Base-by-base conservation (phyloP, 108 stramenopile genomes). In the Parietichytrium sp. region DNA sequence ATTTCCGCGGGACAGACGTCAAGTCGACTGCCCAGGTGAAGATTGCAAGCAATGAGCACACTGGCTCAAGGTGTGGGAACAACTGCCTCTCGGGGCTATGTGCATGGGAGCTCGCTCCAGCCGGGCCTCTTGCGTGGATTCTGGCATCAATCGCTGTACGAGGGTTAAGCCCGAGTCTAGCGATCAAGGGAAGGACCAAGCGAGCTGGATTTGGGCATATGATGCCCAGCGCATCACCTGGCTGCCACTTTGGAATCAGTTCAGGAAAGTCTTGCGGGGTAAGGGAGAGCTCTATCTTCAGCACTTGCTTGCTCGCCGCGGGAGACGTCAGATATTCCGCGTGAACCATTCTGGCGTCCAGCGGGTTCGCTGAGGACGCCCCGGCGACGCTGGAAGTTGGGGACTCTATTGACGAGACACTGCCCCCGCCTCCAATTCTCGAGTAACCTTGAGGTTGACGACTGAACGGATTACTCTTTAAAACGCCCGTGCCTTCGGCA, bases 151-250 rank as follows among this genome's bases (percentile, higher is more conserved):
- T 52, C 7, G 87, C 81, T 1, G 90, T 18, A 4, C 12, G 16
- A 27, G 25, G 72, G 7, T 52, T 54, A 4, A 50, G 20, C 29
- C 25, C 36, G 8, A 83, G 77, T 18, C 83, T 51, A 8, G 8
- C 27, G 18, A 78, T 29, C 10, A 78, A 23, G n/a, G 45, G 27
- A 18, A 13, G 29, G 18, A 84, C 83, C 18, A 30, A 15, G 45
- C 30, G 48, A 10, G 3, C 20, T 7, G 81, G 61, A 77, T 96
- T 95, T 38, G 92, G 82, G 10, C 94, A 92, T 15, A 91, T 31
- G 16, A 97, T 48, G 29, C 94, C 95, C 3, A 97, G 50, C 7
- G 94, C 90, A 80, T 97, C 96, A 23, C 96, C 96, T 1, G 96
- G 96, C 54, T 91, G 86, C 79, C 94, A 97, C 48, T 91, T 4